Conservation (phyloP, 2,329 filamentous ascomycete genomes). For the Aplosporella prunicola region DNA sequence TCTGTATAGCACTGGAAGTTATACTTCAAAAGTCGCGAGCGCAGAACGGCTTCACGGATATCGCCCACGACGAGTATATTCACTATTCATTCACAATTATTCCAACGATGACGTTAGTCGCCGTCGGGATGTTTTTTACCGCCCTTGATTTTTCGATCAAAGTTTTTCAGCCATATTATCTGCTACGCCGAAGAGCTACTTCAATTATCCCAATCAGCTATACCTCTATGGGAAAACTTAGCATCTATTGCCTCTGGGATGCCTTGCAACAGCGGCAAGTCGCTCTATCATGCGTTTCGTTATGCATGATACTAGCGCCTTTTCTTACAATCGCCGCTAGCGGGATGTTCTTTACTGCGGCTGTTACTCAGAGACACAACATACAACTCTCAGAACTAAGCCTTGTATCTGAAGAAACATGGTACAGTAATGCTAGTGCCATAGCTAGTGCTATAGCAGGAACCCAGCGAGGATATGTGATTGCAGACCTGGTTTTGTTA, state of each 20-base stretch:
- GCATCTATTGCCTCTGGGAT: neutral
- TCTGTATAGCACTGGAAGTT: neutral
- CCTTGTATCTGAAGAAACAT: neutral
- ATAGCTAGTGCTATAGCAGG: too few species aligned
- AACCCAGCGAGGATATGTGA: too few species aligned
- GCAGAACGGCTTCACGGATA: neutral
- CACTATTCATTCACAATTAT: constrained; percentile 1
- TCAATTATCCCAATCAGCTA: too few species aligned
- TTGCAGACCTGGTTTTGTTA: neutral
- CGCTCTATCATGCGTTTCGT: neutral
- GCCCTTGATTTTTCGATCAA: neutral
- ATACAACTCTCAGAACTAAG: neutral
- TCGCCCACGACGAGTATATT: neutral
- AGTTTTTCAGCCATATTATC: neutral
- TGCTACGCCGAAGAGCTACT: neutral
- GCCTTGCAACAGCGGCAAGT: neutral
- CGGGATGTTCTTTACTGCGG: neutral
- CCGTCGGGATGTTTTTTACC: neutral
- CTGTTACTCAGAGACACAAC: neutral
- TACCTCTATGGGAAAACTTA: neutral
- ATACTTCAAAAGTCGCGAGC: neutral
- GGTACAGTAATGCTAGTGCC: too few species aligned
- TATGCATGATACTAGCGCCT: neutral
- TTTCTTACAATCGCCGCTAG: neutral
- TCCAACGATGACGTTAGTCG: neutral